These are phyloP conservation scores for Melaleuca alternifolia DNA, from an alignment of 345 rosid genomes.

Conservation along the genomic window DNA sequence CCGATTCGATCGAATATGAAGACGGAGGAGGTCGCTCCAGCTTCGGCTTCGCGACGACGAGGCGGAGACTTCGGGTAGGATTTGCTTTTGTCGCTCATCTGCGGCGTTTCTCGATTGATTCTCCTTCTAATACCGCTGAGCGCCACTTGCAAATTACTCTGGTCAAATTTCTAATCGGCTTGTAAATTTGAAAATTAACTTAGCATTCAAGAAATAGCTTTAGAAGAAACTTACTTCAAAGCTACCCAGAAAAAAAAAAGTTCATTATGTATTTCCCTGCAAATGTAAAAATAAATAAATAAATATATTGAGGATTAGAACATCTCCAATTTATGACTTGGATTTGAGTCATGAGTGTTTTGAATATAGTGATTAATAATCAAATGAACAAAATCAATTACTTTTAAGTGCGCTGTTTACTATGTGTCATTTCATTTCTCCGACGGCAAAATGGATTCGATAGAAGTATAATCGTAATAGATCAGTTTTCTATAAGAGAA, in stretches of 20 bases:
- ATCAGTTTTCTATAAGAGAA: neutral
- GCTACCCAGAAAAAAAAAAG: neutral
- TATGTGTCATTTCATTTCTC: neutral
- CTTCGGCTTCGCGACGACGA: neutral
- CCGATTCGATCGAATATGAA: neutral
- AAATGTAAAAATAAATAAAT: neutral
- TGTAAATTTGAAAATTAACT: neutral
- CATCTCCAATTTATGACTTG: neutral
- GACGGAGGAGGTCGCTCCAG: neutral
- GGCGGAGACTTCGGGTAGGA: neutral
- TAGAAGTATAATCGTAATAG: no score
- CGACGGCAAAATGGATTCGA: rapidly evolving
- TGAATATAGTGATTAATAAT: neutral
- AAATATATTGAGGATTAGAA: neutral
- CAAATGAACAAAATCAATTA: rapidly evolving
- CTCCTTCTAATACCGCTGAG: neutral
- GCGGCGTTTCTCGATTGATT: neutral
- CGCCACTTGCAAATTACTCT: neutral
- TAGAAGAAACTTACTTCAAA: neutral
- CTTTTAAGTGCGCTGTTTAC: neutral
- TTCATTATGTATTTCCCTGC: neutral
- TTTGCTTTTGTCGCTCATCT: neutral
- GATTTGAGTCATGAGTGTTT: neutral
- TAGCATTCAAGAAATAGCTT: neutral
- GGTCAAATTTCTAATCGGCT: neutral